These are phyloP conservation scores for Fraxinus sp. DNA, from an alignment of 305 asterid genomes.

Conservation along the genomic window DNA sequence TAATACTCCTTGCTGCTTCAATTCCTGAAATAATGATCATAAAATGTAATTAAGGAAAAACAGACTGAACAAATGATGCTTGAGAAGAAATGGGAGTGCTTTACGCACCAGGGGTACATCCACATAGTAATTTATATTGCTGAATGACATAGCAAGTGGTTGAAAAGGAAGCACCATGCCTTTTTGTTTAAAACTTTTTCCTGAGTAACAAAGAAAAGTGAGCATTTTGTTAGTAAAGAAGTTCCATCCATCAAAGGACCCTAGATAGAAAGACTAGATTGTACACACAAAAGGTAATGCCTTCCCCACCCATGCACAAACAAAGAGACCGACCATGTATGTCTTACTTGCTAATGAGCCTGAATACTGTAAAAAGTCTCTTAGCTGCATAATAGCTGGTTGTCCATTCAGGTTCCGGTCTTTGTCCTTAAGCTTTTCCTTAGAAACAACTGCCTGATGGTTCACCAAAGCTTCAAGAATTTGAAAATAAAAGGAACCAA, in stretches of 20 bases:
- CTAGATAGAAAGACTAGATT: constrained; percentile 3
- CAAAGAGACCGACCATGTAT: constrained; percentile 11
- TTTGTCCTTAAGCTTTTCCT: constrained; percentile 64
- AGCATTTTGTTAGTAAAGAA: constrained; percentile 16
- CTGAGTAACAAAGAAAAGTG: constrained; percentile 40
- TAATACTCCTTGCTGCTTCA: constrained; percentile 81
- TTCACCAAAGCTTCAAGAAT: constrained; percentile 68
- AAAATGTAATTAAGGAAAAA: constrained; percentile 24
- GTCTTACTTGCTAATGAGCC: constrained; percentile 84
- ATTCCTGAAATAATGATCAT: constrained; percentile 56
- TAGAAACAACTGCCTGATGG: constrained; percentile 82
- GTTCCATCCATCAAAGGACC: constrained; percentile 1
- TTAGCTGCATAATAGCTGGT: constrained; percentile 65
- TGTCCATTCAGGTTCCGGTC: constrained; percentile 63
- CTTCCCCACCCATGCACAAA: constrained; percentile 14
- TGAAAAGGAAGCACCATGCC: constrained; percentile 98
- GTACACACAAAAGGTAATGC: not conserved
- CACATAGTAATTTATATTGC: constrained; percentile 82
- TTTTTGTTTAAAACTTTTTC: constrained; percentile 69
- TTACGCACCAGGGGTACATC: constrained; percentile 78
- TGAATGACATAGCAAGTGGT: constrained; percentile 88
- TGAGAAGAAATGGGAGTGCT: constrained; percentile 23
- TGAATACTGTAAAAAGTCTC: constrained; percentile 84
- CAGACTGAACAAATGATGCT: constrained; percentile 9
- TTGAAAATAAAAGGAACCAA: constrained; percentile 13